Percentiles rank a stretch among this genome's conserved stretches.
phyloP scores from a whole-genome alignment of 306 rosid genomes.

The Prunus kanzakura region DNA sequence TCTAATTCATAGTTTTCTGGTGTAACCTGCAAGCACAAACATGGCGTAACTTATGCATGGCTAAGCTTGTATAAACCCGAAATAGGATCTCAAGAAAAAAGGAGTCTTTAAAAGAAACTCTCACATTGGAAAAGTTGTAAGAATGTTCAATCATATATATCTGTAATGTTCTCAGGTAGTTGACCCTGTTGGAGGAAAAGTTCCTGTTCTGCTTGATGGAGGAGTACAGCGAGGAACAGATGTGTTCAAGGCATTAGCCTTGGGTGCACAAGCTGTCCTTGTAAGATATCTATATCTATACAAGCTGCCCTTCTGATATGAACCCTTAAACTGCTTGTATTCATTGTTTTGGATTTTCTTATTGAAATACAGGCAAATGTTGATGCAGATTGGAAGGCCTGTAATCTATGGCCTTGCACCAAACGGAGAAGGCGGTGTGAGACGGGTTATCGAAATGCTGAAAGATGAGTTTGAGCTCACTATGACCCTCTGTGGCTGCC shows the following conservation, averaged over 20 bases:
- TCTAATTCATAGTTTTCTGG: background rate
- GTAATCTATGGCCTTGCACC: slow-evolving; percentile 50
- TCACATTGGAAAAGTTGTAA: background rate
- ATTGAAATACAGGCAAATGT: background rate
- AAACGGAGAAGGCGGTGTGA: slow-evolving; percentile 53
- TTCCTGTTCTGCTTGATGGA: slow-evolving; percentile 64
- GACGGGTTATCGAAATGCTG: slow-evolving; percentile 46
- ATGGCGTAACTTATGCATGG: background rate
- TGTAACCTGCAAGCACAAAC: background rate
- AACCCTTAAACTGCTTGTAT: background rate
- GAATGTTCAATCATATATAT: background rate
- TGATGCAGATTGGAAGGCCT: slow-evolving; percentile 58
- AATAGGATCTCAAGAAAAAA: background rate
- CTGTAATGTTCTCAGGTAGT: slow-evolving; percentile 36
- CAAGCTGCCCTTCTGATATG: background rate
- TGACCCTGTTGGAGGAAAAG: slow-evolving; percentile 47
- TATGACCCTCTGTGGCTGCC: slow-evolving; percentile 62
- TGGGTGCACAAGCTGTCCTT: slow-evolving; percentile 66
- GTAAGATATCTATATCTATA: slow-evolving; percentile 30
- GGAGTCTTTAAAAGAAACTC: background rate
- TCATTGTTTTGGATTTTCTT: background rate
- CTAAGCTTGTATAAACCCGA: background rate
- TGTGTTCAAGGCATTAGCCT: slow-evolving; percentile 72
- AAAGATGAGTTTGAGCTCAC: slow-evolving; percentile 59
- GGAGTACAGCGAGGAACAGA: slow-evolving; percentile 70